Percentiles rank a stretch among this genome's conserved stretches.
These are phyloP conservation scores for Botrytis squamosa DNA, from an alignment of 2,329 filamentous ascomycete genomes.

Conservation along the genomic window DNA sequence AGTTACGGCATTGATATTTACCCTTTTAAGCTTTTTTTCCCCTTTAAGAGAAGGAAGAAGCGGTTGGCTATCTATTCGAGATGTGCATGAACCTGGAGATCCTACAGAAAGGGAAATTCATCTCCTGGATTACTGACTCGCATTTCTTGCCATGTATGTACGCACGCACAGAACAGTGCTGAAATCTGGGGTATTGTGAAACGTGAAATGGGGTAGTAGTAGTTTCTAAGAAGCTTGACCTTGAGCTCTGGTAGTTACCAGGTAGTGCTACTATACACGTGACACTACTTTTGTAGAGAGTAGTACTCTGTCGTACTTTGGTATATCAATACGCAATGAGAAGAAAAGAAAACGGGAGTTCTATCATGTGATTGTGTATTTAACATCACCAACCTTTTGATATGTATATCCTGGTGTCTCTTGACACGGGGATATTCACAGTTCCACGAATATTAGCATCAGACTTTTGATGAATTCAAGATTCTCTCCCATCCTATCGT, in stretches of 20 bases:
- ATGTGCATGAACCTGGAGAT: slow-evolving; percentile 1
- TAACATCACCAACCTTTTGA: background rate
- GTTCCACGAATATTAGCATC: background rate
- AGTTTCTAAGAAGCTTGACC: background rate
- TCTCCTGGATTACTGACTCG: slow-evolving; percentile 16
- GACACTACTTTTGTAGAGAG: background rate
- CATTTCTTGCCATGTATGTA: background rate
- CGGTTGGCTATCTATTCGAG: background rate
- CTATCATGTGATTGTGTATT: background rate
- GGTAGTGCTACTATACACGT: background rate
- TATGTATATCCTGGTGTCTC: background rate
- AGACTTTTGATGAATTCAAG: background rate
- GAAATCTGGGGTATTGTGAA: slow-evolving; percentile 8
- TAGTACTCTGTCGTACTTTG: background rate
- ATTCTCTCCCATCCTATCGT: background rate
- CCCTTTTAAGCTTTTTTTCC: background rate
- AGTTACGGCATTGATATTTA: background rate
- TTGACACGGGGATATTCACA: background rate
- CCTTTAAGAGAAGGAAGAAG: background rate
- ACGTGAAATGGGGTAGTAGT: background rate
- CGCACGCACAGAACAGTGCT: background rate
- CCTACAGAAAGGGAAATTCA: background rate
- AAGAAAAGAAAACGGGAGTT: background rate
- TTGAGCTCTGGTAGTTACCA: background rate
- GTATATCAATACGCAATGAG: background rate